These are phyloP conservation scores for Suhomyces atakaporum DNA, from an alignment of 1,139 yeast species.

Conservation along the genomic window DNA sequence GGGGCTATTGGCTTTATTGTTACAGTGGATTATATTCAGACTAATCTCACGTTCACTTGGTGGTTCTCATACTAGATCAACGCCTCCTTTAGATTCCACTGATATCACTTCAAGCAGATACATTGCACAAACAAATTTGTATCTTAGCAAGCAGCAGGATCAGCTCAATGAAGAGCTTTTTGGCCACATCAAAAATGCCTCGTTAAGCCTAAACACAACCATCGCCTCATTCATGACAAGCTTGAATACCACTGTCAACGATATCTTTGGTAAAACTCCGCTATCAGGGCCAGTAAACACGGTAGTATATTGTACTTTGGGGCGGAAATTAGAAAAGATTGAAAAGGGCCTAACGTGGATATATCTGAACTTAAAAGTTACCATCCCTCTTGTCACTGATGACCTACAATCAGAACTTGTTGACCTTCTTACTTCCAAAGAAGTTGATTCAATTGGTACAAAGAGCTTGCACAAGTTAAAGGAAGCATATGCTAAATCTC, in stretches of 20 bases:
- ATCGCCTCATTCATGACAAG: constrained; percentile 41
- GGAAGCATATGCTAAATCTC: constrained; percentile 32
- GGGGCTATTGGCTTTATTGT: constrained; percentile 49
- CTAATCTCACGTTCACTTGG: constrained; percentile 16
- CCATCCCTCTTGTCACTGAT: constrained; percentile 47
- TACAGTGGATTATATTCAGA: constrained; percentile 47
- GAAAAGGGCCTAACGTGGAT: constrained; percentile 82
- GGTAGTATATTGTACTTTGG: constrained; percentile 78
- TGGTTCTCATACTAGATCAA: not conserved
- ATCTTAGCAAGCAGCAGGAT: constrained; percentile 31
- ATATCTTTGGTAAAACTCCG: constrained; percentile 67
- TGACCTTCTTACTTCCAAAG: constrained; percentile 3
- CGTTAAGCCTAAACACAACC: constrained; percentile 54
- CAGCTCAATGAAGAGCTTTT: constrained; percentile 63
- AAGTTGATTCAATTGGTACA: constrained; percentile 13
- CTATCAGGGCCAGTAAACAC: constrained; percentile 62
- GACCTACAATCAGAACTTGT: constrained; percentile 6
- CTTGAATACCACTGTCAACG: constrained; percentile 32
- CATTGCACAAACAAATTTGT: constrained; percentile 25
- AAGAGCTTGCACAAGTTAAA: constrained; percentile 26
- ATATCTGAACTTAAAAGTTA: constrained; percentile 58
- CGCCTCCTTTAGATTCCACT: constrained; percentile 1
- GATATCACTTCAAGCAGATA: constrained; percentile 13
- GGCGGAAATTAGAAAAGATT: constrained; percentile 63
- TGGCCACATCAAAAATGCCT: constrained; percentile 63